Evolutionary conservation across 2,329 filamentous ascomycete genomes (phyloP), one percentile per base, ranked within the genome.

Genomic region (Madurella mycetomatis): DNA sequence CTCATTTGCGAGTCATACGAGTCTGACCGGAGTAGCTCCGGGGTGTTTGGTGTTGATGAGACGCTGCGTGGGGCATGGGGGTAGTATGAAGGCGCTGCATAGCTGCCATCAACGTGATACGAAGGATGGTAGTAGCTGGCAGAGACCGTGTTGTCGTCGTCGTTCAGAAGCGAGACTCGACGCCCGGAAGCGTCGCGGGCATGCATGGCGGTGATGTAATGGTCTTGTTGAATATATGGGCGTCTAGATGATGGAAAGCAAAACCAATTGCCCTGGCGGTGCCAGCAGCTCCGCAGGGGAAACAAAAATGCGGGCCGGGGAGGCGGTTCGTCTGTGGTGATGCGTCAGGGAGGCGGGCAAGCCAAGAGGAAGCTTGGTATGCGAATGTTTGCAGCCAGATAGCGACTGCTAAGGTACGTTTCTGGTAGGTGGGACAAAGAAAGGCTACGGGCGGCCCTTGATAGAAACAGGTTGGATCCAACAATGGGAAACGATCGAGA

Each of bases 1-100:
- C 78, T 81, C 60, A 73, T 73, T 57, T 81, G 78, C 11, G 82
- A 85, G 64, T 85, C 82, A 66, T 81, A 84, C 0, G 82, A 85
- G 61, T 83, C 73, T 49, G 81, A 82, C 42, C 82, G 79, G 47
- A 79, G 69, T n/a, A 85, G 75, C 62, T 80, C 78, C 31, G 82
- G 82, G 0, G 79, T 80, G 60, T 75, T 73, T 47, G 77, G 74
- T 17, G 77, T 76, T 4, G 75, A 75, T 2, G 77, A 77, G 50
- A 57, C 64, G 58, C 70, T 73, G 41, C 68, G 65, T 49, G 73
- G 67, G 15, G 70, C 63, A 25, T 68, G 64, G 16, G 65, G 62
- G 54, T 70, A 64, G 31, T 58, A 53, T 18, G 42, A 37, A 9
- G 49, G 7, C 25, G 48, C 34, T 17, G 50, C 2, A 48, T 51